Conservation (phyloP, 2,329 filamentous ascomycete genomes). For the Fusarium staphyleae region DNA sequence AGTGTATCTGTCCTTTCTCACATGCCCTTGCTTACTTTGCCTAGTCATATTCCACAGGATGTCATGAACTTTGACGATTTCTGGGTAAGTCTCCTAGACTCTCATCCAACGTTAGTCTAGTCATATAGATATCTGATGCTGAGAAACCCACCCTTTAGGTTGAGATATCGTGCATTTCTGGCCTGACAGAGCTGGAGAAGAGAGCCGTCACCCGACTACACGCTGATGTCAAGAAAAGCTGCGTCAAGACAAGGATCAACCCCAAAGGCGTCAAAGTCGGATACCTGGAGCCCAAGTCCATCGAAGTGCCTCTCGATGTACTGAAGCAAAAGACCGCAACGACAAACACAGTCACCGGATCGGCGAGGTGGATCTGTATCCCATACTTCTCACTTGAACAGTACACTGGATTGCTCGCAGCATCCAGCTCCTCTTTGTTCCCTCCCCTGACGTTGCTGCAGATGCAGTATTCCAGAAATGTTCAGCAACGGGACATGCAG, state of each 20-base stretch:
- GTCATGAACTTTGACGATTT: conserved; percentile 54
- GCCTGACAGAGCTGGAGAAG: conserved; percentile 46
- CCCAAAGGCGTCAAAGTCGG: conserved; percentile 49
- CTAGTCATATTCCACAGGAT: conserved; percentile 49
- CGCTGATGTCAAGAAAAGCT: conserved; percentile 48
- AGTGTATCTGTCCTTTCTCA: background rate
- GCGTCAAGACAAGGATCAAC: conserved; percentile 48
- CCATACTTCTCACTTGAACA: conserved; percentile 57
- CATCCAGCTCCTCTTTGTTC: conserved; percentile 46
- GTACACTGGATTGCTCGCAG: conserved; percentile 50
- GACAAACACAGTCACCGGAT: conserved; percentile 13
- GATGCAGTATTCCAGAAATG: conserved; percentile 50
- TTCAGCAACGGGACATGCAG: conserved; percentile 52
- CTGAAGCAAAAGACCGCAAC: conserved; percentile 28
- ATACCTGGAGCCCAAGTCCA: conserved; percentile 51
- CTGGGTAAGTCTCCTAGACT: conserved; percentile 42
- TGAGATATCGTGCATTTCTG: conserved; percentile 46
- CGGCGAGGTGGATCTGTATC: conserved; percentile 53
- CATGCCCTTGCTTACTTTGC: conserved; percentile 19
- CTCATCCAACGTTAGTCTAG: too few relatives aligned
- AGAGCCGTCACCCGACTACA: conserved; percentile 48
- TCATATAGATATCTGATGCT: background rate
- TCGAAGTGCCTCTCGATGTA: conserved; percentile 47
- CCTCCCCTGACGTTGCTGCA: conserved; percentile 55
- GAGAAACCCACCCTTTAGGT: conserved; percentile 32